Base-by-base conservation (phyloP, 257 asterid species). In the Gynochthodes officinalis region DNA sequence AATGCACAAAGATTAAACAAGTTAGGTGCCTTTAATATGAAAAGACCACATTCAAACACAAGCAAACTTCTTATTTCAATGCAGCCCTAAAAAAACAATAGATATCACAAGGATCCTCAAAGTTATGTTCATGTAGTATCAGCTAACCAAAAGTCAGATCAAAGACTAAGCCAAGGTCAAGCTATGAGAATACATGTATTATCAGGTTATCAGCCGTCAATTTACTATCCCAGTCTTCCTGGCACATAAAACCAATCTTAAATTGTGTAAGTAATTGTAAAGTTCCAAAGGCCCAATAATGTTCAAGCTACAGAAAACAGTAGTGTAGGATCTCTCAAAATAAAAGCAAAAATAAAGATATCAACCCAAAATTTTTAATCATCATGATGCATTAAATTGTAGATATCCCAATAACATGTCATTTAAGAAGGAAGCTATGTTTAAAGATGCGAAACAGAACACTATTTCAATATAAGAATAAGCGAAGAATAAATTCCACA, bases 11-110 rank as follows among this genome's bases (percentile, higher is more conserved):
- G 64, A 73, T 62, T 30, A 70, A 35, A 54, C 12, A 28, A 64
- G 73, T 48, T 79, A 82, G 73, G 32, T 40, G 55, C 40, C 55
- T 66, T 73, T 75, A n/a, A 78, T 11, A 12, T 30, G 64, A 82
- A 49, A 61, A 55, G 69, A 59, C 53, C 19, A 49, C 39, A 71
- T 49, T 25, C 33, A 25, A 67, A 23, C 16, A 68, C 8, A 74
- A 74, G 18, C 8, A 35, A 2, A 27, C 0, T 25, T 55, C 43
- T 43, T 44, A 16, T 35, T 2, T 67, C 44, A n/a, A 25, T 25
- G 13, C 16, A 8, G 10, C n/a, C n/a, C n/a, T n/a, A 66, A 18
- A 69, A 62, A 49, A 21, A n/a, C 5, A 13, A 19, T 49, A 19
- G 42, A 19, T 23, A 44, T 62, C 14, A 21, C 4, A 52, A 21